Percentiles rank a stretch among this genome's conserved stretches.
Evolutionary conservation across 2,329 filamentous ascomycete species (phyloP).

Genomic region (Colletotrichum tabaci): DNA sequence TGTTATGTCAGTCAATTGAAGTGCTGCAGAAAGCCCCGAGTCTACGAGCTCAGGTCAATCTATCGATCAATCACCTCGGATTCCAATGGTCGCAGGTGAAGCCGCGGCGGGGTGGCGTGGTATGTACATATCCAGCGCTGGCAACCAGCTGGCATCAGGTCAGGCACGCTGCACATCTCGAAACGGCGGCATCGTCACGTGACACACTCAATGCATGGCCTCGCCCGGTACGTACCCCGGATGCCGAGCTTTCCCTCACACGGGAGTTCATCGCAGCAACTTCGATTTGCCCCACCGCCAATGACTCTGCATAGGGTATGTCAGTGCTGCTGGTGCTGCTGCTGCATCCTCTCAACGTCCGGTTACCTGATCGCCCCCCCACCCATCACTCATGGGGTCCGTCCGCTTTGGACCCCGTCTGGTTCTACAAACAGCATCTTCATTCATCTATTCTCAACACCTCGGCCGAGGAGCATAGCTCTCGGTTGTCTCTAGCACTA

Average conservation of each 20-base stretch:
- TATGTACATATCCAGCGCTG: too few relatives aligned
- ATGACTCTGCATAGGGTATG: constrained; percentile 50
- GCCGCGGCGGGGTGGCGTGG: too few relatives aligned
- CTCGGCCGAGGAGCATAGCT: constrained; percentile 5
- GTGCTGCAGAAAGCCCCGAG: background rate
- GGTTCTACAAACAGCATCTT: constrained; percentile 33
- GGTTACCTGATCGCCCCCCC: constrained; percentile 53
- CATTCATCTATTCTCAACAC: constrained; percentile 13
- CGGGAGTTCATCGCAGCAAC: constrained; percentile 47
- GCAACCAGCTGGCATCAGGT: background rate
- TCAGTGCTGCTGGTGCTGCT: constrained; percentile 46
- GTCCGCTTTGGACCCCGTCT: constrained; percentile 53
- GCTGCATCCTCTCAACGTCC: constrained; percentile 52
- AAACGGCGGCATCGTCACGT: background rate
- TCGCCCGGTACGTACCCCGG: constrained; percentile 18
- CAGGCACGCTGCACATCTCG: background rate
- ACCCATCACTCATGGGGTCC: constrained; percentile 54
- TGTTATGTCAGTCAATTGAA: background rate
- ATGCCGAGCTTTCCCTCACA: constrained; percentile 36
- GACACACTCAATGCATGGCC: background rate
- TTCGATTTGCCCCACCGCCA: constrained; percentile 52
- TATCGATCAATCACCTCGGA: background rate
- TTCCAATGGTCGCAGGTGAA: too few relatives aligned
- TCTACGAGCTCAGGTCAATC: background rate
- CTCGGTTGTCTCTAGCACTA: constrained; percentile 3